Percentiles rank a stretch among this genome's conserved stretches.
phyloP scores from a whole-genome alignment of 176 grass and related monocot species.

The Tillandsia fasciculata region DNA sequence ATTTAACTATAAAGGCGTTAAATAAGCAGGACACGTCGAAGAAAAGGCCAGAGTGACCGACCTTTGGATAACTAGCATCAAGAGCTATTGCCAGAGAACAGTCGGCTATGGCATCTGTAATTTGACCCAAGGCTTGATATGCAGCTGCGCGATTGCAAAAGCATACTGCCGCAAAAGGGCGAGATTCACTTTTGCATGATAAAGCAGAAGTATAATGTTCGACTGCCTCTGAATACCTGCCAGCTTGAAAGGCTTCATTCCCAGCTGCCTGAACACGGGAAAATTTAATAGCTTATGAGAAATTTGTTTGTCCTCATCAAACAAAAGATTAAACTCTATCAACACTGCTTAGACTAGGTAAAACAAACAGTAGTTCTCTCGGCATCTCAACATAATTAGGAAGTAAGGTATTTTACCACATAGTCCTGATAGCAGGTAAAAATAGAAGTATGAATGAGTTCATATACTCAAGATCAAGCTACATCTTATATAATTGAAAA shows the following conservation, averaged over 20 bases:
- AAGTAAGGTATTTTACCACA: neutral
- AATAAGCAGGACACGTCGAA: neutral
- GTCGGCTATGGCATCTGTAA: conserved; percentile 87
- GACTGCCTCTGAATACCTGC: conserved; percentile 71
- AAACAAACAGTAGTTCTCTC: neutral
- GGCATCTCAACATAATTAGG: neutral
- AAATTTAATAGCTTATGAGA: conserved; percentile 14
- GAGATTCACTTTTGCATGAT: conserved; percentile 50
- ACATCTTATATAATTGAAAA: neutral
- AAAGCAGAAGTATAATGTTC: conserved; percentile 73
- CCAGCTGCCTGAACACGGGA: conserved; percentile 46
- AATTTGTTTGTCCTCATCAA: conserved; percentile 6
- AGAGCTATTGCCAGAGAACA: conserved; percentile 77
- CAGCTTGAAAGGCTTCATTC: conserved; percentile 79
- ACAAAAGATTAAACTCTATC: conserved; percentile 6
- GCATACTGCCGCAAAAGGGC: conserved; percentile 59
- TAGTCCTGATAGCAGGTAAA: neutral
- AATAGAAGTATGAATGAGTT: neutral
- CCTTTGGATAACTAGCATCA: conserved; percentile 64
- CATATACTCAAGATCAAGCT: neutral
- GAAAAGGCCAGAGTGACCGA: conserved; percentile 21
- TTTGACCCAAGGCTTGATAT: conserved; percentile 73
- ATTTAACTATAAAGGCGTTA: neutral
- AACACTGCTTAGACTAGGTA: neutral
- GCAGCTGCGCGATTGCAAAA: conserved; percentile 84